Base-by-base conservation (phyloP, 2,329 filamentous ascomycete species). In the Trichoderma cornu-damae region DNA sequence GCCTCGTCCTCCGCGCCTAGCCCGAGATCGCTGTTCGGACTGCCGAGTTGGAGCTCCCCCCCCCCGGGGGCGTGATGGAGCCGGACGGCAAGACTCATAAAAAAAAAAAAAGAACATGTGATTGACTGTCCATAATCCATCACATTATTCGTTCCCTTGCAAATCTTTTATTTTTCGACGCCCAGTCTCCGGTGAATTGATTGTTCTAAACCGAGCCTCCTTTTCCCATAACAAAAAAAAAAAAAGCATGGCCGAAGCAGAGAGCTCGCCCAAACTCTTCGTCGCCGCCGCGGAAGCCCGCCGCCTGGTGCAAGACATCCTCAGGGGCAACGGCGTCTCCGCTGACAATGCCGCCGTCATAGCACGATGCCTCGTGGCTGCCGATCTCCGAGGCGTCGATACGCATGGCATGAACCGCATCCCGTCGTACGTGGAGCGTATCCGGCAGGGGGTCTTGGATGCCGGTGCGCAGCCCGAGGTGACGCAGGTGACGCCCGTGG, bases 361-460 rank as follows among this genome's bases (percentile, higher is more conserved):
- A 11, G 84, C 88, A n/a, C 73, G 75, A 60, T 88, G 85, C 61
- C 81, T 93, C 1, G 79, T 92, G 1, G 81, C 83, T 34, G 89
- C 89, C 11, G 89, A 93, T 64, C 79, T 93, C 1, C 84, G 89
- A 38, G 89, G 88, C 49, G 85, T 92, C 24, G 89, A 93, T 67
- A 90, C 87, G 0, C 89, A 93, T 68, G 89, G 74, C 60, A 83
- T 88, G 69, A 90, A 89, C 69, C 83, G 89, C 5, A 84, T 93
- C 38, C 88, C 88, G 1, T 89, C 85, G 0, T 93, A 93, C 74
- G 82, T 92, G 75, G 79, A 82, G 54, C 85, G 89, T 16, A 80
- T 92, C 61, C 82, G 87, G 2, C 79, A 86, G 66, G 84, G 85
- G 2, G 86, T 88, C 2, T 79, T 93, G 6, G 77, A 88, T 63